Evolutionary conservation across 140 eudicot species (phyloP), one percentile per base, ranked within the genome.

Genomic region (Flaveria floridana): DNA sequence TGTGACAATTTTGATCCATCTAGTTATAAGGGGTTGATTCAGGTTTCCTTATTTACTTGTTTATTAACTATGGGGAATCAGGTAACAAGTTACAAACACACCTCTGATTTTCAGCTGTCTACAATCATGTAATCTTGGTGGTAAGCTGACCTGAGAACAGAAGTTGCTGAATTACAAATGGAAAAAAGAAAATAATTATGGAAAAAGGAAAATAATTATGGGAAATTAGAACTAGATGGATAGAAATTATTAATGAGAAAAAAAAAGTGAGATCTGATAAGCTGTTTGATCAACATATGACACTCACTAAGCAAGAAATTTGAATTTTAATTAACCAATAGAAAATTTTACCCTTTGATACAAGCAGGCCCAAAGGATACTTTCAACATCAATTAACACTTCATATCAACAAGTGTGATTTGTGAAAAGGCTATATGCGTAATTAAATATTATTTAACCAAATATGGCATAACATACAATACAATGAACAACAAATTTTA

Each of bases 101-200:
- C 81, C 65, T 77, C 65, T 25, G 42, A 71, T 61, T 37, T 70
- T 65, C 56, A 81, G 72, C 65, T 34, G 55, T 70, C 74, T 77
- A 81, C 71, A 25, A 65, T 70, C 80, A 71, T 82, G 78, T 72
- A 82, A 75, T 84, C 80, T 80, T 63, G 58, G 68, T 39, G 80
- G 76, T 46, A 85, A 81, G 65, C 81, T 81, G 65, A 88, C 78
- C 95, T 88, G 89, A 20, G 47, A 62, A 76, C 39, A 26, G 64
- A 82, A 76, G 71, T n/a, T 74, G 20, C 64, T 63, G 55, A 69
- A 63, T 52, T 68, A 78, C 52, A 41, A 5, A 28, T 63, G 23
- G 52, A 64, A 53, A 44, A 50, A n/a, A 15, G 34, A 76, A 34
- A 50, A 19, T 13, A 41, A 39, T 21, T 74, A 52, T 19, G 28